Conservation (phyloP, 2,329 filamentous ascomycete species). For the Amylocarpus encephaloides region DNA sequence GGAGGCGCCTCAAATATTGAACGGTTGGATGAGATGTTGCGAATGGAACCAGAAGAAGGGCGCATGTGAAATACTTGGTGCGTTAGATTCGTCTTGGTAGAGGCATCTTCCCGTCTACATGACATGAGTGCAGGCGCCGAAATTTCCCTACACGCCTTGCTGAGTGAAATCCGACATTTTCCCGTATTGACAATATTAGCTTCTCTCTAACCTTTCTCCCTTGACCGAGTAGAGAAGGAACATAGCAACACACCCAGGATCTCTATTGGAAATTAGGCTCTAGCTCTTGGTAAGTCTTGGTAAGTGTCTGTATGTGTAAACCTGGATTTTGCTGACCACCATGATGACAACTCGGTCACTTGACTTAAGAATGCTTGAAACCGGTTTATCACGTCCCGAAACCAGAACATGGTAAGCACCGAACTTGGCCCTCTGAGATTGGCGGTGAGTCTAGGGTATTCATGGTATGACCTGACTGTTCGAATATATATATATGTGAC, state of each 20-base stretch:
- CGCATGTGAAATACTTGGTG: constrained; percentile 2
- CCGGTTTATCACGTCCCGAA: constrained; percentile 8
- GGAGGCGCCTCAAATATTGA: background rate
- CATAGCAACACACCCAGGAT: background rate
- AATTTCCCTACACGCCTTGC: constrained; percentile 3
- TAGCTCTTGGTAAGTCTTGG: background rate
- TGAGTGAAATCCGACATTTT: constrained; percentile 3
- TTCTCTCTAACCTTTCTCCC: background rate
- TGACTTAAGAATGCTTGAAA: constrained; percentile 2
- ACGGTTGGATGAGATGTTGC: background rate
- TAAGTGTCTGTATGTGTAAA: background rate
- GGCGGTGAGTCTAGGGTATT: constrained; percentile 1
- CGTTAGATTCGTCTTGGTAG: constrained; percentile 1
- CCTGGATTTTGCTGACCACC: constrained; percentile 10
- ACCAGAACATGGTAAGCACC: background rate
- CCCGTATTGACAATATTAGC: background rate
- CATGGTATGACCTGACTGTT: constrained; percentile 1
- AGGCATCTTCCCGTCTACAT: constrained; percentile 5
- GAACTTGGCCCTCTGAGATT: background rate
- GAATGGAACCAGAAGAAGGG: background rate
- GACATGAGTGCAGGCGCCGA: constrained; percentile 2
- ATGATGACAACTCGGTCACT: constrained; percentile 7
- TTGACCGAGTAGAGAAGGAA: background rate
- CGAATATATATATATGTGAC: background rate
- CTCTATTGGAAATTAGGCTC: background rate